A percentile compares a stretch with the other conserved stretches of the same genome.
Evolutionary conservation across 2,329 filamentous ascomycete genomes (phyloP).

Genomic region (Fragosphaeria purpurea): DNA sequence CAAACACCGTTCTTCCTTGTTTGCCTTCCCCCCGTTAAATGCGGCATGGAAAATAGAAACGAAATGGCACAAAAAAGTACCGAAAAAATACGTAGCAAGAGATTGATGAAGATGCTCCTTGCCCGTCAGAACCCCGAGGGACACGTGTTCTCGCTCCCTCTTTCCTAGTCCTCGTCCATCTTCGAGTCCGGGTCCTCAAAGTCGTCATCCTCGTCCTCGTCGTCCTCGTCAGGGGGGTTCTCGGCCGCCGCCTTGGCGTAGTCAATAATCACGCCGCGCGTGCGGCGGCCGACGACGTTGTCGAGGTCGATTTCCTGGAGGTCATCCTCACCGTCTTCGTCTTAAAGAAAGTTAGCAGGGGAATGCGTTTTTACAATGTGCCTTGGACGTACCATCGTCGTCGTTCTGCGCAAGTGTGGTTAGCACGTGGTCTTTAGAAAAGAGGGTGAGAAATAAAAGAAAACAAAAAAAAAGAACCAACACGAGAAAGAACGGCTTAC

Average conservation of each 20-base stretch:
- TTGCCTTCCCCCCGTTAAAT: too few species aligned
- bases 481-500: too few species aligned
- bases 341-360: neutral
- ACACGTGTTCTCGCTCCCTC: neutral
- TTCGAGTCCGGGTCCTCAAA: constrained; percentile 55
- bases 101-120: too few species aligned
- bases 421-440: neutral
- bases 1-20: too few species aligned
- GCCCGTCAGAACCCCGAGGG: too few species aligned
- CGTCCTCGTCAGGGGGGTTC: constrained; percentile 63
- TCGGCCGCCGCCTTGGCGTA: constrained; percentile 83
- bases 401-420: neutral
- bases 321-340: constrained; percentile 69
- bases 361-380: neutral
- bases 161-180: constrained; percentile 51
- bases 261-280: constrained; percentile 85
- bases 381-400: neutral
- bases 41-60: too few species aligned
- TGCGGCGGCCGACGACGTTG: constrained; percentile 88
- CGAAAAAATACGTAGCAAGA: too few species aligned
- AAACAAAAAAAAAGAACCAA: too few species aligned
- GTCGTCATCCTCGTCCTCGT: constrained; percentile 68
- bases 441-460: neutral
- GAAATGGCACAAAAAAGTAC: too few species aligned
- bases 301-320: constrained; percentile 83